phyloP scores from a whole-genome alignment of 1,284 basidiomycete species.

The Sanghuangporus sanghuang region DNA sequence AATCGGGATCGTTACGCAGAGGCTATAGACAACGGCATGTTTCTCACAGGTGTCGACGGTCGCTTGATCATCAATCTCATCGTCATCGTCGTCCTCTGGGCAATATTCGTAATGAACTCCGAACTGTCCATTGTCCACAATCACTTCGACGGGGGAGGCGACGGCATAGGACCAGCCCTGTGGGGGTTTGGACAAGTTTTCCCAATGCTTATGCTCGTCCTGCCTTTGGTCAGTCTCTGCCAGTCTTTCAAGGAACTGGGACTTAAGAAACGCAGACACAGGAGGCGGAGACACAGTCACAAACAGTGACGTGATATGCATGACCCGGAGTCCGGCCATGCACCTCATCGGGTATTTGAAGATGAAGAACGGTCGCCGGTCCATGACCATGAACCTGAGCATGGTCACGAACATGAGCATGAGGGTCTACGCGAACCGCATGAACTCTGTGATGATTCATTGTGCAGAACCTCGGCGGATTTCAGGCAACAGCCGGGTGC shows the following conservation, averaged over 20 bases:
- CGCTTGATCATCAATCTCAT: constrained; percentile 19
- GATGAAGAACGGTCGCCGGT: not conserved
- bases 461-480: not conserved
- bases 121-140: constrained; percentile 26
- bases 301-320: not conserved
- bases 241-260: constrained; percentile 15
- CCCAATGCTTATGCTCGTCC: constrained; percentile 18
- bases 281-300: not conserved
- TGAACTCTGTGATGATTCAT: not conserved
- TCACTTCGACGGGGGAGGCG: constrained; percentile 22
- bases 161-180: constrained; percentile 11
- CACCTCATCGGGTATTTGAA: not conserved
- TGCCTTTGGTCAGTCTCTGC: constrained; percentile 15
- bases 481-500: not conserved
- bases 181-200: constrained; percentile 29
- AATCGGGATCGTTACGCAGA: not conserved
- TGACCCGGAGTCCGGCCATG: not conserved
- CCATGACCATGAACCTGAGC: not conserved
- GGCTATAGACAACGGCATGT: not conserved
- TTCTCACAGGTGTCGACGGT: constrained; percentile 6
- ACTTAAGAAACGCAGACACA: constrained; percentile 5
- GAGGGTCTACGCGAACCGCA: not conserved
- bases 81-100: constrained; percentile 22
- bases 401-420: not conserved
- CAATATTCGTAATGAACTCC: constrained; percentile 24